These are phyloP conservation scores for Holtermanniella nyarrowii DNA, from an alignment of 768 basidiomycete genomes.

Conservation along the genomic window DNA sequence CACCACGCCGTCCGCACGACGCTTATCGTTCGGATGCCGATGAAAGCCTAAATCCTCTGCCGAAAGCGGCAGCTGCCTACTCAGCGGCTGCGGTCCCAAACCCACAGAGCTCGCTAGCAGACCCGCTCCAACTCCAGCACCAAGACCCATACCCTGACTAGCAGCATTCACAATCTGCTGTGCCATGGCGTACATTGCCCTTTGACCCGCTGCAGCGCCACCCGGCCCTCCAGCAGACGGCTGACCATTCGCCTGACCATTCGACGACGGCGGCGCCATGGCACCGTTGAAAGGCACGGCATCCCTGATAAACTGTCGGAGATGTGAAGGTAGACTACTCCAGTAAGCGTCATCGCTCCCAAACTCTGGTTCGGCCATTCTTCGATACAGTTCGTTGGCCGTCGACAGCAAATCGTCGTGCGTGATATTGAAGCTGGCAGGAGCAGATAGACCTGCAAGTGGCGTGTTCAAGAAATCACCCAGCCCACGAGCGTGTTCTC, in stretches of 20 bases:
- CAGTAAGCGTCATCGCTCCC: slow-evolving; percentile 57
- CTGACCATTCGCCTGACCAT: not conserved
- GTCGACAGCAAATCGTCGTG: slow-evolving; percentile 55
- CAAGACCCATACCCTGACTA: slow-evolving; percentile 34
- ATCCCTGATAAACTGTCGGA: slow-evolving; percentile 58
- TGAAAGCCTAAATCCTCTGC: slow-evolving; percentile 36
- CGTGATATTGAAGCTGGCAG: slow-evolving; percentile 31
- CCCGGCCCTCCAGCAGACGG: slow-evolving; percentile 33
- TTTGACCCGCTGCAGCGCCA: slow-evolving; percentile 45
- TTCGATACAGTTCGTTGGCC: slow-evolving; percentile 55
- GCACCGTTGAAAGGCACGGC: slow-evolving; percentile 43
- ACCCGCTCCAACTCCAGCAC: slow-evolving; percentile 42
- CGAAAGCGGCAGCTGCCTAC: slow-evolving; percentile 19
- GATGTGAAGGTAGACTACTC: slow-evolving; percentile 58
- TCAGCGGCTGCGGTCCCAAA: slow-evolving; percentile 3
- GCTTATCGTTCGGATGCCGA: slow-evolving; percentile 29
- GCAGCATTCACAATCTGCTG: slow-evolving; percentile 49
- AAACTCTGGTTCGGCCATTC: slow-evolving; percentile 46
- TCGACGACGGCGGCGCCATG: slow-evolving; percentile 3
- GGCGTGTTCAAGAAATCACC: slow-evolving; percentile 5
- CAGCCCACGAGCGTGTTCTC: slow-evolving; percentile 10
- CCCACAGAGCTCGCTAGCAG: slow-evolving; percentile 38
- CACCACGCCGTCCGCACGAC: not conserved
- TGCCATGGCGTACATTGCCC: slow-evolving; percentile 59
- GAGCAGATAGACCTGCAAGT: not conserved